Evolutionary conservation across 2,329 filamentous ascomycete genomes (phyloP), one percentile per base, ranked within the genome.

Genomic region (Coniochaeta sp.): DNA sequence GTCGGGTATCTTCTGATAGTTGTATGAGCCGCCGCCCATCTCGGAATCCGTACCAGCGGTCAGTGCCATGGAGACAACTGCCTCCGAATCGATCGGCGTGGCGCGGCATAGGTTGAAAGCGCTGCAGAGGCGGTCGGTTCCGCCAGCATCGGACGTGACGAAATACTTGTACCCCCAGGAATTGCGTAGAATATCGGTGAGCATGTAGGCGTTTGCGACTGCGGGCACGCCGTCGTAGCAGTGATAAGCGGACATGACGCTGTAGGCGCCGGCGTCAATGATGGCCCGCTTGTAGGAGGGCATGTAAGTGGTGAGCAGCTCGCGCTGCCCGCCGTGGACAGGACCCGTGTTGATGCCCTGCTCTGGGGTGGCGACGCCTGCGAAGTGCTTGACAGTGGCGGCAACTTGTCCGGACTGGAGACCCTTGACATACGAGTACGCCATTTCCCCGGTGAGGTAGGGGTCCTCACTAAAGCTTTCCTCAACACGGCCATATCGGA

Each of bases 91-190:
- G 47, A 88, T 80, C 0, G 84, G 83, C 31, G 78, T 75, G 26
- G 78, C 76, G 33, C 75, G 75, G 63, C 89, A 91, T 68, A 90
- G 81, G 61, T 81, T 80, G 73, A 91, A 91, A 3, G 79, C 75
- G 38, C 76, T 77, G 67, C 86, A 88, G 0, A 91, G 70, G 56
- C 88, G 80, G 71, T 90, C 87, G 1, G 88, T 90, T 6, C 81
- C 88, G 43, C 89, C 88, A 3, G 89, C 87, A 70, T 91, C 88
- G 28, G 70, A 72, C 62, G 79, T 80, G 63, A 87, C 77, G 62
- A 80, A 90, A 73, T 88, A 89, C 62, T 90, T 79, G 65, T 88
- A 91, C 1, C 85, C 87, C 89, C 89, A 91, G 68, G 90, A 85
- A 1, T 81, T 80, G 60, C 89, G 79, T 12, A 92, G 75, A 47